Conservation (phyloP, 441 rosid genomes). For the Breynia disticha region DNA sequence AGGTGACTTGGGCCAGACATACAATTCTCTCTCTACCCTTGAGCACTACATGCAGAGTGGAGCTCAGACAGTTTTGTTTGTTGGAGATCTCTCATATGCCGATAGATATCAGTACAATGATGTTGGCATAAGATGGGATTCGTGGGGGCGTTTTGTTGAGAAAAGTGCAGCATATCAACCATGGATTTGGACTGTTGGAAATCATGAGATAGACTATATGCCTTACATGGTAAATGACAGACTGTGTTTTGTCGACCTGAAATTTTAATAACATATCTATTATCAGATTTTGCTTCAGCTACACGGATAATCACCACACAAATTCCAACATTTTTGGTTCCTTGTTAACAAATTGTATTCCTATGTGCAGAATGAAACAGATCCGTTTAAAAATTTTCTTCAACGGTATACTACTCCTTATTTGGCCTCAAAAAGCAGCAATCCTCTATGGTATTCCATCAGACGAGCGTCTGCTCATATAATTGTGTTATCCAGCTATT, state of each 20-base stretch:
- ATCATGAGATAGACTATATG: conserved; percentile 62
- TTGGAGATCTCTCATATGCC: conserved; percentile 58
- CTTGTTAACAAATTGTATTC: background rate
- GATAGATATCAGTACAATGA: conserved; percentile 47
- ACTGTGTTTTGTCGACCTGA: too few relatives aligned
- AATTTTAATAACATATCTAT: background rate
- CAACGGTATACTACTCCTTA: conserved; percentile 41
- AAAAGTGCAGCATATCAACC: conserved; percentile 51
- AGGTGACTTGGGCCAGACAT: conserved; percentile 67
- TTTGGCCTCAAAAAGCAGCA: conserved; percentile 40
- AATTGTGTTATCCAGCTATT: conserved; percentile 51
- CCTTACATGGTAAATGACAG: conserved; percentile 37
- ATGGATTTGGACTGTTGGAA: conserved; percentile 58
- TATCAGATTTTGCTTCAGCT: background rate
- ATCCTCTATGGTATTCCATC: conserved; percentile 47
- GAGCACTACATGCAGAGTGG: conserved; percentile 46
- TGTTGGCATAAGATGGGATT: conserved; percentile 48
- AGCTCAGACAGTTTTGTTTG: conserved; percentile 43
- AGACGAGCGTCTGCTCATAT: conserved; percentile 52
- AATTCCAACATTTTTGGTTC: background rate
- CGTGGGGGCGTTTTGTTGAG: conserved; percentile 56
- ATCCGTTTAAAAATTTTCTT: conserved; percentile 42
- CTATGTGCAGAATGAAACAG: conserved; percentile 33
- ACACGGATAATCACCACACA: background rate
- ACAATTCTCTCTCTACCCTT: conserved; percentile 48